Evolutionary conservation across 768 basidiomycete genomes (phyloP).

Genomic region (Fomitopsis pulvina): DNA sequence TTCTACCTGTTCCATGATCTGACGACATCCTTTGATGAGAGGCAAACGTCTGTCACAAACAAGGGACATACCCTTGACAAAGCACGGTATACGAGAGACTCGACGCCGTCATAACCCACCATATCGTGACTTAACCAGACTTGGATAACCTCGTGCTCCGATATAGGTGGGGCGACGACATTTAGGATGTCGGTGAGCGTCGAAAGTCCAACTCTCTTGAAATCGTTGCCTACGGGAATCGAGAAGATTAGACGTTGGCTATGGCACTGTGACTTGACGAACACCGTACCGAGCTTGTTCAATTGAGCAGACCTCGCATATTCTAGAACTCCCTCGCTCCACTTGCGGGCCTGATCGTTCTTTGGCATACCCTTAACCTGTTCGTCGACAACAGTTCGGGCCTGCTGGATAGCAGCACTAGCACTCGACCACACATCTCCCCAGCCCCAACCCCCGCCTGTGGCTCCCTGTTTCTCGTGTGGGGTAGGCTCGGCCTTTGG

Average conservation of each 20-base stretch:
- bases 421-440: slow-evolving; percentile 86
- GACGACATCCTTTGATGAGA: slow-evolving; percentile 3
- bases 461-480: slow-evolving; percentile 15
- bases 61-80: slow-evolving; percentile 60
- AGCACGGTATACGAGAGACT: slow-evolving; percentile 87
- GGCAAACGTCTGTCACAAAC: background rate
- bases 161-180: slow-evolving; percentile 96
- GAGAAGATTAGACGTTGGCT: background rate
- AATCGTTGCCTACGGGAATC: slow-evolving; percentile 65
- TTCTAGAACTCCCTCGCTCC: slow-evolving; percentile 78
- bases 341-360: slow-evolving; percentile 84
- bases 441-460: slow-evolving; percentile 67
- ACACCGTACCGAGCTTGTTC: slow-evolving; percentile 73
- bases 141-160: slow-evolving; percentile 96
- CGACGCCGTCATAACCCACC: slow-evolving; percentile 93
- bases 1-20: slow-evolving; percentile 91
- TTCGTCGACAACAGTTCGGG: slow-evolving; percentile 84
- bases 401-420: slow-evolving; percentile 81
- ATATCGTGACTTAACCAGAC: slow-evolving; percentile 96
- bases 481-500: slow-evolving; percentile 8
- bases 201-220: slow-evolving; percentile 81
- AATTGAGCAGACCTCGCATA: slow-evolving; percentile 85
- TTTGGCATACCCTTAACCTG: slow-evolving; percentile 84
- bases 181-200: slow-evolving; percentile 90
- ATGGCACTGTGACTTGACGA: background rate